Evolutionary conservation across 1,284 basidiomycete genomes (phyloP).

Genomic region (Cutaneotrichosporon sp.): DNA sequence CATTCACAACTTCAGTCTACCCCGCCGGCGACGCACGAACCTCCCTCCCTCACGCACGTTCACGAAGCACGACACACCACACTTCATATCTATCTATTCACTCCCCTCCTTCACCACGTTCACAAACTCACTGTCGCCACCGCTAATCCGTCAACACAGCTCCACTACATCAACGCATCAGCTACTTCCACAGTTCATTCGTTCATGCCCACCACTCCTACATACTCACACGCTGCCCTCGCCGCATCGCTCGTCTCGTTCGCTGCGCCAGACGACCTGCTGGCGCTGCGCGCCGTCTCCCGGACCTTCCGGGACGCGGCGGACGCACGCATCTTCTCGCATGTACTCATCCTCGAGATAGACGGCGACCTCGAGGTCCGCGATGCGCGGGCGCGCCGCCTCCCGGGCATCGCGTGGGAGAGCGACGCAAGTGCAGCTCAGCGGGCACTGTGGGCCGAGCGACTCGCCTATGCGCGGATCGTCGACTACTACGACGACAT

Average conservation of each 20-base stretch:
- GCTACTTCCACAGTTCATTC: too few relatives aligned
- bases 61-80: too few relatives aligned
- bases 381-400: not conserved
- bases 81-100: too few relatives aligned
- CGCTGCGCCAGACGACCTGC: not conserved
- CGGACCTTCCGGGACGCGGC: not conserved
- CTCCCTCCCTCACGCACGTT: too few relatives aligned
- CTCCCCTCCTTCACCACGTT: too few relatives aligned
- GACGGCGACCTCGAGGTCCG: constrained; percentile 6
- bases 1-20: too few relatives aligned
- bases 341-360: not conserved
- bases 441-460: not conserved
- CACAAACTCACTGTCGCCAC: not conserved
- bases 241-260: not conserved
- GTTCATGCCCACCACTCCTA: not conserved
- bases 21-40: too few relatives aligned
- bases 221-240: not conserved
- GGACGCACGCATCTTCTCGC: constrained; percentile 3
- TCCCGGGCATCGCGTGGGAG: constrained; percentile 8
- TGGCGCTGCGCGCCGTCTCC: constrained; percentile 3
- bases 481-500: constrained; percentile 9
- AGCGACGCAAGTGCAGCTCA: not conserved
- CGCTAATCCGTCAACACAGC: not conserved
- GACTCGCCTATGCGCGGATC: not conserved
- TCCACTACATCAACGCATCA: not conserved